Conservation (phyloP, 805 yeast species). For the Candida michaelii region DNA sequence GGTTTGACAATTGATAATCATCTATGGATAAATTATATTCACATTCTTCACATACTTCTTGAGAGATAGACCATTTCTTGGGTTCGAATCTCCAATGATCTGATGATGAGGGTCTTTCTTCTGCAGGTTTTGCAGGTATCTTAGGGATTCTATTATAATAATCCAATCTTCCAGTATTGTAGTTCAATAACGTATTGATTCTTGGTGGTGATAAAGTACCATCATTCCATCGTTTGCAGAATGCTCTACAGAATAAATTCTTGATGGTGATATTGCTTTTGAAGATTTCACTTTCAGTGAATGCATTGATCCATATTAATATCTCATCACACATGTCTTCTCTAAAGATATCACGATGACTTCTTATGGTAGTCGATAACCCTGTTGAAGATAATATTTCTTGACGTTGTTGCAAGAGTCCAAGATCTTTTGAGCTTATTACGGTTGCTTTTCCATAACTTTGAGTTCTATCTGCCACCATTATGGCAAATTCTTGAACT, state of each 20-base stretch:
- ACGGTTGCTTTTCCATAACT: slow-evolving; percentile 69
- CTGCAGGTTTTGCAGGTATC: slow-evolving; percentile 20
- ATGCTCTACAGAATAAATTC: slow-evolving; percentile 53
- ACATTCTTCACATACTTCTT: slow-evolving; percentile 45
- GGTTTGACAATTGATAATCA: slow-evolving; percentile 24
- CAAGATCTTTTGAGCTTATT: slow-evolving; percentile 52
- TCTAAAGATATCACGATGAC: slow-evolving; percentile 67
- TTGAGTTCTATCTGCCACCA: slow-evolving; percentile 68
- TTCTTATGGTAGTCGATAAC: slow-evolving; percentile 62
- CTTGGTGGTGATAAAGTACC: slow-evolving; percentile 40
- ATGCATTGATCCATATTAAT: slow-evolving; percentile 60
- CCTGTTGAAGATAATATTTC: slow-evolving; percentile 61
- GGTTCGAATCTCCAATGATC: slow-evolving; percentile 42
- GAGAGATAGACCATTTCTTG: slow-evolving; percentile 48
- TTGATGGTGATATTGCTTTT: slow-evolving; percentile 49
- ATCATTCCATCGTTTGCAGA: slow-evolving; percentile 60
- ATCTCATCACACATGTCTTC: slow-evolving; percentile 81
- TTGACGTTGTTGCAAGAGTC: slow-evolving; percentile 53
- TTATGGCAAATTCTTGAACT: slow-evolving; percentile 61
- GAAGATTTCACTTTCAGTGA: slow-evolving; percentile 54
- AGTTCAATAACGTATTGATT: slow-evolving; percentile 13
- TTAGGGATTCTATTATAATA: slow-evolving; percentile 38
- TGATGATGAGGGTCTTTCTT: slow-evolving; percentile 10
- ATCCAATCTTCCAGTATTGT: slow-evolving; percentile 34
- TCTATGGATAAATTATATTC: slow-evolving; percentile 37